These are phyloP conservation scores for Brassica hybrid DNA, from an alignment of 441 rosid genomes.

Conservation along the genomic window DNA sequence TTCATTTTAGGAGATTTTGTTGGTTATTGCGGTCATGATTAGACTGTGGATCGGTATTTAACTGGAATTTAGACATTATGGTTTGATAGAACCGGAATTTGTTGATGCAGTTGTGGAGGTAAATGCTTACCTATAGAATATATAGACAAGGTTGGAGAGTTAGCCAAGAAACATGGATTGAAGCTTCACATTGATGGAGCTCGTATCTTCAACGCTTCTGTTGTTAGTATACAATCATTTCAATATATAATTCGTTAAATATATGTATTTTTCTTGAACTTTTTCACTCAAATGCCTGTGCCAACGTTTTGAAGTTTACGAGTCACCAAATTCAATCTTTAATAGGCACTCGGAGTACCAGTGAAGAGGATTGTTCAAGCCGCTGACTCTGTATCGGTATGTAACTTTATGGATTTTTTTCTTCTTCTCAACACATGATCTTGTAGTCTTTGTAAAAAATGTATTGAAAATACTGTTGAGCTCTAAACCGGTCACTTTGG, in stretches of 20 bases:
- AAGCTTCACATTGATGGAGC: constrained; percentile 98
- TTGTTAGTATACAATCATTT: constrained; percentile 55
- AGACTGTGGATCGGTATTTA: background rate
- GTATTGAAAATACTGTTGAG: background rate
- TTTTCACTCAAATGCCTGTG: background rate
- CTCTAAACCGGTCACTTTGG: constrained; percentile 21
- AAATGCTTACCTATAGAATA: constrained; percentile 79
- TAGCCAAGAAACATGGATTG: constrained; percentile 82
- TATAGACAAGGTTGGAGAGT: constrained; percentile 71
- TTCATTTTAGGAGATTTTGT: background rate
- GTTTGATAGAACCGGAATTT: constrained; percentile 13
- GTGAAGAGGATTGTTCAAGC: constrained; percentile 81
- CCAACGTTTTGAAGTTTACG: background rate
- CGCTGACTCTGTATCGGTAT: constrained; percentile 87
- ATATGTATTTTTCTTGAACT: background rate
- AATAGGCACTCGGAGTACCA: constrained; percentile 84
- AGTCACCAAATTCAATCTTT: background rate
- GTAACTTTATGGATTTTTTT: constrained; percentile 3
- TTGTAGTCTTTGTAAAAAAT: background rate
- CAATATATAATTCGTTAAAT: background rate
- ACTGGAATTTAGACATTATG: background rate
- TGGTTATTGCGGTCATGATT: background rate
- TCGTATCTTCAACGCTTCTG: constrained; percentile 88
- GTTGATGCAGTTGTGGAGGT: constrained; percentile 78
- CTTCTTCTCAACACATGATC: background rate